Conservation (phyloP, 371 early-diverging fungal species). For the Mortierella sp. region DNA sequence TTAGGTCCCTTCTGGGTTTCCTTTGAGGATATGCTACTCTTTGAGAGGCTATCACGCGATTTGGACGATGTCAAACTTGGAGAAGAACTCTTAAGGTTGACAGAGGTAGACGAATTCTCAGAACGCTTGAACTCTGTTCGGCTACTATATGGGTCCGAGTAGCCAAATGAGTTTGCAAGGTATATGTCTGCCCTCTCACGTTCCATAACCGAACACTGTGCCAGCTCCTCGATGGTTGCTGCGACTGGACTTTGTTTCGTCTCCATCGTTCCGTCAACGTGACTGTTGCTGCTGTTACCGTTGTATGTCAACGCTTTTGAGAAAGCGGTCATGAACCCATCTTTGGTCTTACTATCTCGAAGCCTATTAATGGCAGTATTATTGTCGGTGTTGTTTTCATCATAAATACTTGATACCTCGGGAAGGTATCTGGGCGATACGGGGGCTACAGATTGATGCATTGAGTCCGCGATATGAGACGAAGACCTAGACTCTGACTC, state of each 20-base stretch:
- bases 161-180: constrained; percentile 1
- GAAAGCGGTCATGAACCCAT: constrained; percentile 18
- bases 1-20: neutral
- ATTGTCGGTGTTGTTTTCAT: neutral
- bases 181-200: neutral
- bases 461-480: constrained; percentile 8
- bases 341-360: constrained; percentile 25
- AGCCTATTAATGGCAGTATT: constrained; percentile 1
- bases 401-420: neutral
- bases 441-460: constrained; percentile 1
- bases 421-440: neutral
- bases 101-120: constrained; percentile 6
- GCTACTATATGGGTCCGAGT: constrained; percentile 30
- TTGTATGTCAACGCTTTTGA: constrained; percentile 11
- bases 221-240: constrained; percentile 26
- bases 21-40: constrained; percentile 7
- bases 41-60: constrained; percentile 24
- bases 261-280: neutral
- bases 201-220: constrained; percentile 13
- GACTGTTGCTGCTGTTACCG: neutral
- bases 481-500: neutral
- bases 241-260: neutral
- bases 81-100: constrained; percentile 2
- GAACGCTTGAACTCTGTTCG: constrained; percentile 9
- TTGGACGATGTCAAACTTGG: constrained; percentile 20